A percentile compares a stretch with the other conserved stretches of the same genome.
Conservation (phyloP, 108 stramenopile genomes). For the Skeletonema costatum region DNA sequence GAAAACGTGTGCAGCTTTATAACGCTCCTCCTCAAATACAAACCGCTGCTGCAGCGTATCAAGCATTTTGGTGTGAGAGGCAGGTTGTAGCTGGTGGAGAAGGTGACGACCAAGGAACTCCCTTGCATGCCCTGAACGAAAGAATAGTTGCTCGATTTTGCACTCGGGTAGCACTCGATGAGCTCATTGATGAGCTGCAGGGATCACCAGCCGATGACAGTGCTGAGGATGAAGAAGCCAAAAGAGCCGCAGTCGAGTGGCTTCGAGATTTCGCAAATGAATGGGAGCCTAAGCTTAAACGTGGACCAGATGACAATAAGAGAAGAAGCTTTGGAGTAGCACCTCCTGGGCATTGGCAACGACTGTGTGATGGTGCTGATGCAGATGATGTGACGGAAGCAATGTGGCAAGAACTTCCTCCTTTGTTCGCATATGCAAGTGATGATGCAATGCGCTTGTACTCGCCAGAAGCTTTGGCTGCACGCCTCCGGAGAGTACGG, state of each 20-base stretch:
- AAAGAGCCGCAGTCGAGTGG: neutral
- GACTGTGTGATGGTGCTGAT: slow-evolving; percentile 5
- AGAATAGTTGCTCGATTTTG: slow-evolving; percentile 7
- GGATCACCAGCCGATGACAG: neutral
- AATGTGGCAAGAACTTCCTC: slow-evolving; percentile 10
- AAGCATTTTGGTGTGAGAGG: neutral
- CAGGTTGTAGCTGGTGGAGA: slow-evolving; percentile 6
- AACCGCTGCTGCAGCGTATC: neutral
- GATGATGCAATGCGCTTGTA: neutral
- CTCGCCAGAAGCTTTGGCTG: neutral
- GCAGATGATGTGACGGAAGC: slow-evolving; percentile 7
- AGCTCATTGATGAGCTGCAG: neutral
- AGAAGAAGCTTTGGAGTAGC: slow-evolving; percentile 2
- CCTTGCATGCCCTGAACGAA: neutral
- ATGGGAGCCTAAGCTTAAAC: slow-evolving; percentile 1
- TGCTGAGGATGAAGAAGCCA: neutral
- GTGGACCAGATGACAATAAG: neutral
- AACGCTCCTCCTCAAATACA: neutral
- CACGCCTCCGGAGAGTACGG: neutral
- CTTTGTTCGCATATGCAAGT: neutral
- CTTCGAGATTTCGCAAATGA: neutral
- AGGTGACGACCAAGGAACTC: slow-evolving; percentile 9
- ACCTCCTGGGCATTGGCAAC: slow-evolving; percentile 7
- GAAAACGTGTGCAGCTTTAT: neutral
- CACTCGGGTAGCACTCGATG: neutral